Conservation (phyloP, 495 filamentous ascomycete species). For the Venustampulla echinocandica region DNA sequence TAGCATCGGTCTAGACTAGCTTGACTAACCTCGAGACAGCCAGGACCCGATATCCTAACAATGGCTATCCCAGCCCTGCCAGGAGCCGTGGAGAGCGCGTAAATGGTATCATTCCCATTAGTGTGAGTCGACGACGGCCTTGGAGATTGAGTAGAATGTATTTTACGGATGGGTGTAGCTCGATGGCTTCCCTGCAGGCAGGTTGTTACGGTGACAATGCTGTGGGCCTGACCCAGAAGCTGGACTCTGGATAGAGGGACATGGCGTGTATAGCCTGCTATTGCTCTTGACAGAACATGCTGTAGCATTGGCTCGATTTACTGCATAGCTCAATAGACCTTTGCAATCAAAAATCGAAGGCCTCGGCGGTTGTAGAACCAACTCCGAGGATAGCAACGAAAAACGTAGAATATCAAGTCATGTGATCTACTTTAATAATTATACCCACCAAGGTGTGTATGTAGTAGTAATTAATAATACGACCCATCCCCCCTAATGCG, state of each 20-base stretch:
- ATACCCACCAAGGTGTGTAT: too few species aligned
- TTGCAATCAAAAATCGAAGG: too few species aligned
- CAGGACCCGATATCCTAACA: conserved; percentile 76
- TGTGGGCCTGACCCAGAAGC: neutral
- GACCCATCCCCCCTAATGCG: too few species aligned
- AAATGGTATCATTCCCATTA: conserved; percentile 58
- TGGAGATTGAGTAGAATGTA: neutral
- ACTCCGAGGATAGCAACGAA: too few species aligned
- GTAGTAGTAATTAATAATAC: too few species aligned
- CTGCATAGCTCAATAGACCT: too few species aligned
- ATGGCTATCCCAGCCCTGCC: conserved; percentile 89
- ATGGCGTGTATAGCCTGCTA: neutral
- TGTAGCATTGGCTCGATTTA: neutral
- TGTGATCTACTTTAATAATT: too few species aligned
- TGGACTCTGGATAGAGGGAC: neutral
- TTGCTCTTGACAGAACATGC: neutral
- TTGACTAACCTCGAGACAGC: conserved; percentile 53
- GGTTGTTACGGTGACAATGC: neutral
- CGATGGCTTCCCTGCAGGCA: neutral
- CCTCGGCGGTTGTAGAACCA: too few species aligned
- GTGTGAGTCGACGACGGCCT: neutral
- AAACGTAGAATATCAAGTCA: too few species aligned
- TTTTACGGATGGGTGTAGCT: neutral
- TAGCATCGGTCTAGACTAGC: neutral
- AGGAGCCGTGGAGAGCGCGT: conserved; percentile 80